Conservation (phyloP, 768 basidiomycete species). For the Amanita molliuscula region DNA sequence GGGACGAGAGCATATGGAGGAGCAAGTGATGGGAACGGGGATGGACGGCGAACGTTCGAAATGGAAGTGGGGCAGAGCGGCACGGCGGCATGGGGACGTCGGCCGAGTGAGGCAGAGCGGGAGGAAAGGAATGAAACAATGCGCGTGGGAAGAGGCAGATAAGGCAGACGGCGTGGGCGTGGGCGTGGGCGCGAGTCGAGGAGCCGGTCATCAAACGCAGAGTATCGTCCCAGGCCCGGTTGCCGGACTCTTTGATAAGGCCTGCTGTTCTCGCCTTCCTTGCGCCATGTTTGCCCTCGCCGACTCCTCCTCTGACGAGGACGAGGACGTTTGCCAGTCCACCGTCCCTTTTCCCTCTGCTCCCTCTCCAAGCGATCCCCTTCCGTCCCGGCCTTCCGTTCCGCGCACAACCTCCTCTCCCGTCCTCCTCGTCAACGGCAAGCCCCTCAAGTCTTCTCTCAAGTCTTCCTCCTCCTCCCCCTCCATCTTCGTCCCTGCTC, state of each 20-base stretch:
- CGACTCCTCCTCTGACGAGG: constrained; percentile 1
- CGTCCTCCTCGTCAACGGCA: constrained; percentile 61
- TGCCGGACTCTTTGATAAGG: neutral
- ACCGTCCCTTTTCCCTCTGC: constrained; percentile 12
- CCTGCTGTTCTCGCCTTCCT: neutral
- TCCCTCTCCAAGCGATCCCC: constrained; percentile 11
- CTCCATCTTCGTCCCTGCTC: constrained; percentile 29
- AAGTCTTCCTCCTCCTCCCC: constrained; percentile 50
- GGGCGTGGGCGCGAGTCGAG: too few relatives aligned
- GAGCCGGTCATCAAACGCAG: too few relatives aligned
- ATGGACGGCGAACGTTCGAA: too few relatives aligned
- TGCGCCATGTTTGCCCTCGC: neutral
- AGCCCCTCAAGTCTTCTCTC: constrained; percentile 79
- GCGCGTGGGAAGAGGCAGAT: too few relatives aligned
- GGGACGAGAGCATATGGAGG: too few relatives aligned
- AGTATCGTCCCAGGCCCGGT: too few relatives aligned
- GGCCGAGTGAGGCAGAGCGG: too few relatives aligned
- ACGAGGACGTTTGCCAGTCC: constrained; percentile 12
- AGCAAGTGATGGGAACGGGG: too few relatives aligned
- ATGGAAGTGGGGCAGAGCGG: too few relatives aligned
- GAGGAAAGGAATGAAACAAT: too few relatives aligned
- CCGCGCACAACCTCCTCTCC: constrained; percentile 26
- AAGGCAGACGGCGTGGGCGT: too few relatives aligned
- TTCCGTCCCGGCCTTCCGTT: constrained; percentile 20
- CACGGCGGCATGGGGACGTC: too few relatives aligned